Evolutionary conservation across 1,284 basidiomycete genomes (phyloP).

Genomic region (Marasmius fiardii): DNA sequence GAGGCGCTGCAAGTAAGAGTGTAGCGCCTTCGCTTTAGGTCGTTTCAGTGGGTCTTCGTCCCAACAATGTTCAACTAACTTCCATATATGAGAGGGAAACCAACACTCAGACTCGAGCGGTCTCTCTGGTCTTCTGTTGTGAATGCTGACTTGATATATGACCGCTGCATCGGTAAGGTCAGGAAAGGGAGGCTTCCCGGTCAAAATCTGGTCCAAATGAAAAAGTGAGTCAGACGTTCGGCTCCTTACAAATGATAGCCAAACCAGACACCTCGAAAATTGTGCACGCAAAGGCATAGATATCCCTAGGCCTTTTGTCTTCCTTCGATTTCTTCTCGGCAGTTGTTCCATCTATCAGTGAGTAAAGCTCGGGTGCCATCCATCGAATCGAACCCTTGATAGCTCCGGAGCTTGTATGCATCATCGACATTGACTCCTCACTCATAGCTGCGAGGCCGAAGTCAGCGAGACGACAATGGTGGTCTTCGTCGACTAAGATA

Average conservation of each 20-base stretch:
- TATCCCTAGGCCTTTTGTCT: slow-evolving; percentile 1
- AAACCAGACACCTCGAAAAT: slow-evolving; percentile 5
- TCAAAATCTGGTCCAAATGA: neutral
- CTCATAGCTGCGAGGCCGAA: neutral
- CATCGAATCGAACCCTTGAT: slow-evolving; percentile 3
- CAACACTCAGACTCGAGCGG: neutral
- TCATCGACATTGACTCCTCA: neutral
- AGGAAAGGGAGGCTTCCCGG: neutral
- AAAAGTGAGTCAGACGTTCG: too few relatives aligned
- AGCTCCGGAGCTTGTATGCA: neutral
- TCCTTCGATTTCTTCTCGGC: neutral
- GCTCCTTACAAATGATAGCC: neutral
- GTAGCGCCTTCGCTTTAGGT: neutral
- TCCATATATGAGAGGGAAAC: neutral
- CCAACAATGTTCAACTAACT: neutral
- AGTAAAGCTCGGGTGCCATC: slow-evolving; percentile 6
- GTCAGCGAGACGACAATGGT: neutral
- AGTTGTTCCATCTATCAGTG: neutral
- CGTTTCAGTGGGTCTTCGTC: neutral
- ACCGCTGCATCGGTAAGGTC: neutral
- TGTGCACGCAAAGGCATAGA: slow-evolving; percentile 12
- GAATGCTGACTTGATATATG: neutral
- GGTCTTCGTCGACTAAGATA: neutral
- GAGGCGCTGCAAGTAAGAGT: too few relatives aligned
- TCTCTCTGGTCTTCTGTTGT: neutral